Conservation (phyloP, 2,329 filamentous ascomycete genomes). For the Colletotrichum siamense region DNA sequence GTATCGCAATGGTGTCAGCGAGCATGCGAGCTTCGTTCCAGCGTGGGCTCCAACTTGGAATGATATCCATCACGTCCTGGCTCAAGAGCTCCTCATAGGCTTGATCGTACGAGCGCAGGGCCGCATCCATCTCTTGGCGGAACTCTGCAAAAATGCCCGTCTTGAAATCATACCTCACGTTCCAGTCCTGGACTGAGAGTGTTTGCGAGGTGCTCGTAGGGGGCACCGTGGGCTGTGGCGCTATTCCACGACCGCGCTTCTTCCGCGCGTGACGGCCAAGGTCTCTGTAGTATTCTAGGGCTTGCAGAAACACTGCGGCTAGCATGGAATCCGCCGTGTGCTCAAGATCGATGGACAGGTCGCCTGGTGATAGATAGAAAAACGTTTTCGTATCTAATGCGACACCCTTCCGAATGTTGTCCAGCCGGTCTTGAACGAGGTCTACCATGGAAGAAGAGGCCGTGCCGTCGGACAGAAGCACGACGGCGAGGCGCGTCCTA, state of each 20-base stretch:
- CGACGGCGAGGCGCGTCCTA: conserved; percentile 78
- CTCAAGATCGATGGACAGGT: conserved; percentile 73
- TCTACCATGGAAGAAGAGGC: conserved; percentile 57
- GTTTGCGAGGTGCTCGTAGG: conserved; percentile 88
- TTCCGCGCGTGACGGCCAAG: conserved; percentile 90
- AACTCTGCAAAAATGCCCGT: conserved; percentile 90
- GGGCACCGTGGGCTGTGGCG: conserved; percentile 81
- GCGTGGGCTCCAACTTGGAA: conserved; percentile 86
- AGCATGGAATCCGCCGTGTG: conserved; percentile 78
- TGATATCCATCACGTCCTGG: conserved; percentile 84
- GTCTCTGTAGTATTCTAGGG: conserved; percentile 92
- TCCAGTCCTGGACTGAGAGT: conserved; percentile 87
- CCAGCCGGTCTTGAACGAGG: conserved; percentile 71
- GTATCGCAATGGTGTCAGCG: conserved; percentile 80
- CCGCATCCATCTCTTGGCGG: conserved; percentile 88
- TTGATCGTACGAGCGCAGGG: conserved; percentile 83
- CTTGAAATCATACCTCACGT: conserved; percentile 94
- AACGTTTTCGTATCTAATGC: conserved; percentile 84
- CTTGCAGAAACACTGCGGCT: conserved; percentile 72
- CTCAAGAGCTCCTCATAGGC: conserved; percentile 86
- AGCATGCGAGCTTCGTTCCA: conserved; percentile 94
- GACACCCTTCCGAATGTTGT: conserved; percentile 79
- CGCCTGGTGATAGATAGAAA: conserved; percentile 81
- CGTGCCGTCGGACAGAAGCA: conserved; percentile 74
- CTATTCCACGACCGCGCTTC: conserved; percentile 80